Base-by-base conservation (phyloP, 176 grass and related monocot genomes). In the Paspalum vaginatum region DNA sequence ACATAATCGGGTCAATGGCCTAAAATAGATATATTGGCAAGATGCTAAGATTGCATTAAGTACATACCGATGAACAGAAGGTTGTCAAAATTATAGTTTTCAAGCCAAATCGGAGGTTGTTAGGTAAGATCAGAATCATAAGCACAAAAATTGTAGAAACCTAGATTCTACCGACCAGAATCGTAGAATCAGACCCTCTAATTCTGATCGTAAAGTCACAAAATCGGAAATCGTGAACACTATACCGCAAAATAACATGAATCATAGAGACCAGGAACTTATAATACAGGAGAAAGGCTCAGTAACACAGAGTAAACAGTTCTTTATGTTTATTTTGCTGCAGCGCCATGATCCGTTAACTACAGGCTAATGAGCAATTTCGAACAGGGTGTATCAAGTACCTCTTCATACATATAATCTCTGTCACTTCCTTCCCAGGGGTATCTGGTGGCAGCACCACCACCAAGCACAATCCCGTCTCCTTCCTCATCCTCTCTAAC, bases 381-480 rank as follows among this genome's bases (percentile, higher is more conserved):
- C 14, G 8, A 75, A 50, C 40, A 86, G 41, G 6, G 21, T 64
- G 38, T 24, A 65, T 39, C 8, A 81, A 68, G 37, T 86, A 98
- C 97, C 88, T 99, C 93, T 14, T 99, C 97, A 78, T 99, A 96
- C 42, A 89, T 91, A 61, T 99, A 99, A 79, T 99, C 93, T 84
- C 97, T 88, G 70, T 96, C 93, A 82, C 88, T 91, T 82, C 97
- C 93, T 72, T 96, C 97, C 97, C 97, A 99, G 43, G 93, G 85
- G 81, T 90, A 93, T 53, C 13, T 53, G 46, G 85, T 60, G 40
- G 41, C 53, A 74, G 72, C 75, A n/a, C 16, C 59, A 75, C 63
- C 84, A 59, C 88, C 87, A 50, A 93, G 76, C 54, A 85, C 57
- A 57, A 99, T 93, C 56, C 93, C 93, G 77, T 96, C 88, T 78